Conservation (phyloP, 139 green algal species). For the Closterium sp. region DNA sequence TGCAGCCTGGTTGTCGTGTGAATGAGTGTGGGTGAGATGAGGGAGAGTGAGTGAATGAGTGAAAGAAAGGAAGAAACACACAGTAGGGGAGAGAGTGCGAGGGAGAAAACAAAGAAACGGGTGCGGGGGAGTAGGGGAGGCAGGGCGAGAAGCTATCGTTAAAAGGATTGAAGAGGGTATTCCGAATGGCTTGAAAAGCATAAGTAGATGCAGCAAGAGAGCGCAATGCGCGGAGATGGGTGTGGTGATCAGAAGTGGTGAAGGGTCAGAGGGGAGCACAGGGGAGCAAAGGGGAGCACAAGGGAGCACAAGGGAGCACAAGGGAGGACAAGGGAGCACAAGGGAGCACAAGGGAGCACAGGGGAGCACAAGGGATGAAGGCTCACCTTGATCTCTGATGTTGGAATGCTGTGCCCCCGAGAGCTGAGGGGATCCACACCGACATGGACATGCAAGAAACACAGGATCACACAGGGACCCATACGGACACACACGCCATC, state of each 20-base stretch:
- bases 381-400: not conserved
- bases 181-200: not conserved
- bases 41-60: no score
- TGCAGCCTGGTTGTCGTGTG: constrained; percentile 22
- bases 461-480: not conserved
- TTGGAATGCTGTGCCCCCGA: not conserved
- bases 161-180: no score
- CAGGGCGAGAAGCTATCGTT: not conserved
- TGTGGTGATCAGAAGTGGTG: no score
- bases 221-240: not conserved
- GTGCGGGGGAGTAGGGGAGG: not conserved
- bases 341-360: no score
- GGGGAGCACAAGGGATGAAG: not conserved
- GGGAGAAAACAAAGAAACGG: not conserved
- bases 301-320: no score
- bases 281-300: no score
- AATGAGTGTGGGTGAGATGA: not conserved
- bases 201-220: not conserved
- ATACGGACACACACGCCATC: not conserved
- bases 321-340: no score
- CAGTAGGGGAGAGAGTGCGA: not conserved
- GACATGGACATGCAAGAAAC: no score
- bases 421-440: not conserved
- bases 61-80: no score
- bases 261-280: no score